Conservation (phyloP, 2,329 filamentous ascomycete genomes). For the Metarhizium brunneum region DNA sequence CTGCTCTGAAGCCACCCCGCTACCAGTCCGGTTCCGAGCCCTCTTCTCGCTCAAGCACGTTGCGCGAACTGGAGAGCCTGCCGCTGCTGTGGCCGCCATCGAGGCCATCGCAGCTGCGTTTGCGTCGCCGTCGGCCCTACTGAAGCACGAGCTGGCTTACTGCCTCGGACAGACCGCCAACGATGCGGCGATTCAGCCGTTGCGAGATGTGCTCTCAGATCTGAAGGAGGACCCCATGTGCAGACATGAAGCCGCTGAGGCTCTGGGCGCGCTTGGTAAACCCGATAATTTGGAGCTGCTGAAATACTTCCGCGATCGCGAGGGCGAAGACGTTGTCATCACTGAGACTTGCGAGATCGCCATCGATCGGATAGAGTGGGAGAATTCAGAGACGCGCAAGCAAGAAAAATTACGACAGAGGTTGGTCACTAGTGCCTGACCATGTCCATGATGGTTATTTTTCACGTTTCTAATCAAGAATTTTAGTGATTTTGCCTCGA, state of each 20-base stretch:
- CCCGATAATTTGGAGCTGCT: slow-evolving; percentile 64
- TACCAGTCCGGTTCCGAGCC: slow-evolving; percentile 86
- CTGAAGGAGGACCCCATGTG: slow-evolving; percentile 87
- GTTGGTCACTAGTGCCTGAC: slow-evolving; percentile 35
- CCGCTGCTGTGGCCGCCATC: slow-evolving; percentile 44
- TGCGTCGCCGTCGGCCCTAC: slow-evolving; percentile 70
- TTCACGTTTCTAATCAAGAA: not conserved
- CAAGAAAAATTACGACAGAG: slow-evolving; percentile 73
- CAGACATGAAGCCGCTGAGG: slow-evolving; percentile 92
- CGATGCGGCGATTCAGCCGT: slow-evolving; percentile 58
- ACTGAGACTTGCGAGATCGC: slow-evolving; percentile 95
- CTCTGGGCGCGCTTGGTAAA: slow-evolving; percentile 79
- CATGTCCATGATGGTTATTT: not conserved
- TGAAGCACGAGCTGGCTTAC: slow-evolving; percentile 97
- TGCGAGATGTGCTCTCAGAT: slow-evolving; percentile 68
- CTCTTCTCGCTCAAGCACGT: slow-evolving; percentile 97
- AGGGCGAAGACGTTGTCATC: slow-evolving; percentile 70
- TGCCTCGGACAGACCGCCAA: slow-evolving; percentile 89
- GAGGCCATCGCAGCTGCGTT: slow-evolving; percentile 86
- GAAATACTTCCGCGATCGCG: slow-evolving; percentile 62
- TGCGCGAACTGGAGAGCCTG: slow-evolving; percentile 59
- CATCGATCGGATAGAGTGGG: slow-evolving; percentile 89
- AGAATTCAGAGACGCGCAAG: slow-evolving; percentile 63
- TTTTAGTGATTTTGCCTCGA: slow-evolving; percentile 80
- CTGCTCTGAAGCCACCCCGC: slow-evolving; percentile 68